Conservation (phyloP, 1,284 basidiomycete species). For the Moesziomyces sp. region DNA sequence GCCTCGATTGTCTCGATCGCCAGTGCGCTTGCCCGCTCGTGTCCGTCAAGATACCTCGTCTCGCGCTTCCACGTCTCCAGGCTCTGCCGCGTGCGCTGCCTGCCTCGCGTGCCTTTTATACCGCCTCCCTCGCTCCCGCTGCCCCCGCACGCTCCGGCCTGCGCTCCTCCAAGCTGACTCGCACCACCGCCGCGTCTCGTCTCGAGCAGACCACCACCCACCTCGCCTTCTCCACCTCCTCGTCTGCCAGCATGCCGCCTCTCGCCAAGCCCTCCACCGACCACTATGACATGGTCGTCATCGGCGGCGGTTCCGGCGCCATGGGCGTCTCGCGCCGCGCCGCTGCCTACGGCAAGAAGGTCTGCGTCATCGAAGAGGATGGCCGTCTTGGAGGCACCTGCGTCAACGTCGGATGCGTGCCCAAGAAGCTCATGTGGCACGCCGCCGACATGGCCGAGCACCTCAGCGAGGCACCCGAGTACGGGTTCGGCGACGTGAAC, state of each 20-base stretch:
- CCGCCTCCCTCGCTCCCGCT: constrained; percentile 3
- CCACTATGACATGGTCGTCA: constrained; percentile 66
- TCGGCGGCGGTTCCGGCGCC: constrained; percentile 67
- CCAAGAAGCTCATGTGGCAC: constrained; percentile 95
- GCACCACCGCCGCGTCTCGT: constrained; percentile 13
- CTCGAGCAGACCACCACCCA: constrained; percentile 34
- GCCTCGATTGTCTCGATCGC: neutral
- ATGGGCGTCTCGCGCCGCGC: constrained; percentile 73
- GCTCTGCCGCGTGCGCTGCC: constrained; percentile 33
- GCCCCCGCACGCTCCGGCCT: neutral
- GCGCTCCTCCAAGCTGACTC: constrained; percentile 28
- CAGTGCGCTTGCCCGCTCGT: neutral
- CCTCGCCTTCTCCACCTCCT: constrained; percentile 27
- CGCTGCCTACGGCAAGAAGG: constrained; percentile 91
- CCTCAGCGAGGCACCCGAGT: constrained; percentile 78
- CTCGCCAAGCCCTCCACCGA: constrained; percentile 51
- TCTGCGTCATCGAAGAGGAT: constrained; percentile 85
- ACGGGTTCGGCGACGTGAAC: constrained; percentile 75
- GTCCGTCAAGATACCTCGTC: constrained; percentile 20
- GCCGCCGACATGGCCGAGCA: constrained; percentile 87
- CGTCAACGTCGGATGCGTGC: constrained; percentile 80
- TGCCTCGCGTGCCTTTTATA: constrained; percentile 17
- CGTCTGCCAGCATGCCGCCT: constrained; percentile 58
- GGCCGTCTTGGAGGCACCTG: constrained; percentile 90
- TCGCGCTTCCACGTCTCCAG: constrained; percentile 7